Base-by-base conservation (phyloP, 108 stramenopile species). In the Skeletonema grethae region DNA sequence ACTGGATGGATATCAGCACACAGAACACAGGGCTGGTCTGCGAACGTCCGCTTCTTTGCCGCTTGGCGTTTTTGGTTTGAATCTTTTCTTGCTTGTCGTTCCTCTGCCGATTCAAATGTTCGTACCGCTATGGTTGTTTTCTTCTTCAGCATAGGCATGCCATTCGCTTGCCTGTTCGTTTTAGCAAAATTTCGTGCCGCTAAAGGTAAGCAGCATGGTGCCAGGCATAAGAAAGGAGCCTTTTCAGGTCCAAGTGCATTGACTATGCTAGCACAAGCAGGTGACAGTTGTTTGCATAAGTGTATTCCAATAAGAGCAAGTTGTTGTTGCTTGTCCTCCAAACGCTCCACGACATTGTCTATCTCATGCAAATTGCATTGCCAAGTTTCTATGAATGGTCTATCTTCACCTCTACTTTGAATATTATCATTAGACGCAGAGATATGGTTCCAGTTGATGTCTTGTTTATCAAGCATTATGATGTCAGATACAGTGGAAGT, bases 201-300 rank as follows among this genome's bases (percentile, higher is more conserved):
- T 16, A 87, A 75, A 7, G 90, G 90, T 56, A 91, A 56, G 61
- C 90, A 91, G 60, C 90, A 91, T 22, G 90, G 90, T 29, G 86
- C 84, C 60, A 91, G 39, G 61, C 87, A 87, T 18, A 82, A 61
- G 64, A 80, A 86, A 12, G 80, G 66, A 62, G 80, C 82, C 39
- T 72, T 81, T 18, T 72, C 61, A 1, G 72, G 41, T 11, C 87
- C 90, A 11, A 91, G 72, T 34, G 75, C 65, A 76, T 90, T 90
- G n/a, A 76, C 82, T 13, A 90, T 43, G 8, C 87, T 85, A 39
- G 75, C 72, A 60, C 83, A 86, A 13, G 87, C 63, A 18, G 90
- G 90, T 24, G 82, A 70, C 15, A 91, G 82, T 36, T 79, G 74
- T 29, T 87, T 87, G 83, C 90, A 91, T 25, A 91, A 66, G 65